phyloP scores from a whole-genome alignment of 2,329 filamentous ascomycete genomes.

The Ophiostoma quercus region DNA sequence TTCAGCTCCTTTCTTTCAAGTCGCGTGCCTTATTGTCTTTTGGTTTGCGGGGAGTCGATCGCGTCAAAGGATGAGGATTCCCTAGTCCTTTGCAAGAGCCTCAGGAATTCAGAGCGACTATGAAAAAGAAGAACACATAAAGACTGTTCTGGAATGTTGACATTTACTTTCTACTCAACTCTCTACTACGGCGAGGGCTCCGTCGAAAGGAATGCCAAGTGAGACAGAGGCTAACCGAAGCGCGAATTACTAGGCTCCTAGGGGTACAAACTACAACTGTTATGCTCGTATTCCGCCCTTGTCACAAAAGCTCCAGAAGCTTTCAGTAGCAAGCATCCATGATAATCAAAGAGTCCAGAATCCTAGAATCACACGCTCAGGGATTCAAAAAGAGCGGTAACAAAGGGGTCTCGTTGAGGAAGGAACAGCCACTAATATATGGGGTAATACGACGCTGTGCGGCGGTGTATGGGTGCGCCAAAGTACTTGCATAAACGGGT shows the following conservation, averaged over 20 bases:
- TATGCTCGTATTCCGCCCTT: not conserved
- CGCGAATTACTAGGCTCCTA: not conserved
- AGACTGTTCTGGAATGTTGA: not conserved
- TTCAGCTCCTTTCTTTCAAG: too few relatives aligned
- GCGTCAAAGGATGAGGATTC: not conserved
- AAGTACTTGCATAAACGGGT: constrained; percentile 5
- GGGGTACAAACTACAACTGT: not conserved
- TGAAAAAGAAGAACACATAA: not conserved
- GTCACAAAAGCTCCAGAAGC: not conserved
- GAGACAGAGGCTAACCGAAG: not conserved
- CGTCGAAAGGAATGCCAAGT: constrained; percentile 1
- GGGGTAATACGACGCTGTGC: not conserved
- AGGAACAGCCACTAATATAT: constrained; percentile 4
- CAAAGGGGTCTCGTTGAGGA: not conserved
- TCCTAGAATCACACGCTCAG: not conserved
- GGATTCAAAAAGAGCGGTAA: not conserved
- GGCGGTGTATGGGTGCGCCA: constrained; percentile 1
- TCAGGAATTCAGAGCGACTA: not conserved
- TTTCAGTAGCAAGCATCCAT: not conserved
- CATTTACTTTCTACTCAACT: not conserved
- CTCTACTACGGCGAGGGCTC: not conserved
- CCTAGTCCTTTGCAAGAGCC: not conserved
- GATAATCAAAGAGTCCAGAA: not conserved
- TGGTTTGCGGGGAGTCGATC: not conserved
- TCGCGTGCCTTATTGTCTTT: not conserved